These are phyloP conservation scores for Alternaria ethzedia DNA, from an alignment of 2,329 filamentous ascomycete species.

Conservation along the genomic window DNA sequence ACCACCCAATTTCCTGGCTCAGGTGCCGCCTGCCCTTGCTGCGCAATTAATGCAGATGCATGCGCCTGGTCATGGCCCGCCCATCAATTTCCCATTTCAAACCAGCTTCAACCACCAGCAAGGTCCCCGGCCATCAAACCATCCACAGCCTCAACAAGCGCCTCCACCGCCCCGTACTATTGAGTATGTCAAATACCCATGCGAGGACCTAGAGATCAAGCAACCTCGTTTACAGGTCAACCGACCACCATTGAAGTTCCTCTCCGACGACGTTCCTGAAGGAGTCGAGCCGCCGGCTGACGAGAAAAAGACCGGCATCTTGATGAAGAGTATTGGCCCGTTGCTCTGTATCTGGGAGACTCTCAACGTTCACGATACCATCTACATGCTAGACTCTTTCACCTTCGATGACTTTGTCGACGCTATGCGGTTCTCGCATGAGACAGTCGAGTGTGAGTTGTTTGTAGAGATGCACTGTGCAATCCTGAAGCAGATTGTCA, in stretches of 20 bases:
- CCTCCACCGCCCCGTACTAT: conserved; percentile 56
- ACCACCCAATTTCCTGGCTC: conserved; percentile 17
- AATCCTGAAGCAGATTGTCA: conserved; percentile 84
- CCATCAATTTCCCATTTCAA: conserved; percentile 35
- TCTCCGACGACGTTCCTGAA: conserved; percentile 66
- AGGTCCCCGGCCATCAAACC: conserved; percentile 44
- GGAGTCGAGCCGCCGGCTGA: conserved; percentile 46
- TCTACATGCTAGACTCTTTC: conserved; percentile 93
- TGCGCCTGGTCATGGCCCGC: conserved; percentile 23
- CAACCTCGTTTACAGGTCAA: conserved; percentile 67
- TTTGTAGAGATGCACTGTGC: conserved; percentile 92
- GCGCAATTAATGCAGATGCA: conserved; percentile 27
- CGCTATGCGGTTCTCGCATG: conserved; percentile 78
- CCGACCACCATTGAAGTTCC: conserved; percentile 78
- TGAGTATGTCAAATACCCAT: conserved; percentile 85
- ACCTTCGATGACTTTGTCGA: conserved; percentile 97
- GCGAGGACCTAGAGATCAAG: conserved; percentile 87
- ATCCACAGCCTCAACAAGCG: conserved; percentile 53
- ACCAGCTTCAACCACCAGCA: conserved; percentile 54
- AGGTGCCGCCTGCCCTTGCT: conserved; percentile 29
- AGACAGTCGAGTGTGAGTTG: conserved; percentile 78
- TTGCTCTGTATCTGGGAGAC: conserved; percentile 95
- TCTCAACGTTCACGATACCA: conserved; percentile 95
- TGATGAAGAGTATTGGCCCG: conserved; percentile 84
- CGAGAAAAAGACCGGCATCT: conserved; percentile 61